Base-by-base conservation (phyloP, 352 stramenopile species). In the Globisporangium cederbergense region DNA sequence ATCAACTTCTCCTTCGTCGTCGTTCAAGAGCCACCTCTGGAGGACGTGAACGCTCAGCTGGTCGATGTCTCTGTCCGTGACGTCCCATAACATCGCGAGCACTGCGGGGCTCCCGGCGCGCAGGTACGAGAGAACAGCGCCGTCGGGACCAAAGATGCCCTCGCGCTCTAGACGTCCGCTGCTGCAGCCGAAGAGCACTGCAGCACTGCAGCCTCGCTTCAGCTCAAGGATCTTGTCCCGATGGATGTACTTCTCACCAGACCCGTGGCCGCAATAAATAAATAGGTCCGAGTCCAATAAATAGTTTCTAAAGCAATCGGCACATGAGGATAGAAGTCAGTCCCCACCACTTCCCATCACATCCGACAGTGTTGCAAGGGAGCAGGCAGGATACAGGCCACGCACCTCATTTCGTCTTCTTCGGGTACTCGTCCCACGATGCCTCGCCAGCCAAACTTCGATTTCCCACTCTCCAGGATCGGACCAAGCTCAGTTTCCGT, bases 81-180 rank as follows among this genome's bases (percentile, higher is more conserved):
- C 97, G 75, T 99, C 97, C 97, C 97, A 99, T 13, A 99, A 81
- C 87, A 99, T 99, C 16, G 92, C 97, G 22, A 99, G 80, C n/a
- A 99, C 97, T 5, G 88, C 95, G 0, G 94, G 91, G 46, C 93
- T 93, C 6, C 96, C 95, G 38, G 90, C 90, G 25, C 76, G 75
- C 16, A 99, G 72, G 72, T 99, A 99, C n/a, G 88, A 88, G 3
- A 98, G 69, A 34, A 96, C 93, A 40, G 98, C 92, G 8, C 97
- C 97, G 67, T 97, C 84, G 8, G 97, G 95, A 59, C 98, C 96
- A 65, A 98, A 99, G 36, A 93, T 75, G 2, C 89, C 87, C 52
- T 94, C 72, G 1, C 63, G 70, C 43, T 92, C 81, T 0, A 99
- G 79, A 45, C 86, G 88, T 6, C 95, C 97, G 71, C 93, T 98